Conservation (phyloP, 176 grass and related monocot genomes). For the Bromus sterilis region DNA sequence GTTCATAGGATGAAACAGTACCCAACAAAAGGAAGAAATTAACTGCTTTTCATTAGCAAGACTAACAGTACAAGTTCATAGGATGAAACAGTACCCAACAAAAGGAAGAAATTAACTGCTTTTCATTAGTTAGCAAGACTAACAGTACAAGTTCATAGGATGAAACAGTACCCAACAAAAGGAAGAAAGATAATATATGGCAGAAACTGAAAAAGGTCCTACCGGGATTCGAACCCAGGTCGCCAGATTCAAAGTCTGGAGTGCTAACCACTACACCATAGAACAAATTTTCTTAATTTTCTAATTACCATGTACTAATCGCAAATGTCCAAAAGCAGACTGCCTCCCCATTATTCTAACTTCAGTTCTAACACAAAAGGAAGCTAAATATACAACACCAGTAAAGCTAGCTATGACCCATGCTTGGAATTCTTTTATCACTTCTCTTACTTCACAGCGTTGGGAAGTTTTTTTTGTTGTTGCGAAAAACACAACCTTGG, state of each 20-base stretch:
- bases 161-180: background rate
- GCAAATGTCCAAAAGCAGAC: no score
- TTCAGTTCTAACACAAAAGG: background rate
- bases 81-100: background rate
- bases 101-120: no score
- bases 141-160: background rate
- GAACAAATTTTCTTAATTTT: conserved; percentile 5
- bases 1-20: background rate
- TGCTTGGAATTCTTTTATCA: background rate
- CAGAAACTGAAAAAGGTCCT: background rate
- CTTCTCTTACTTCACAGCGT: background rate
- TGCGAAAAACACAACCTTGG: no score
- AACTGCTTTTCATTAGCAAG: no score
- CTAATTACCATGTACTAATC: no score
- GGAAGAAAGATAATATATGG: background rate
- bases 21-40: no score
- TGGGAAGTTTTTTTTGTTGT: no score
- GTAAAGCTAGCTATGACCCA: no score
- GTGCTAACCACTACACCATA: conserved; percentile 99
- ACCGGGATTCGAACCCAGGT: conserved; percentile 99
- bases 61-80: background rate
- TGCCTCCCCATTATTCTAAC: background rate
- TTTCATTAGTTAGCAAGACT: no score
- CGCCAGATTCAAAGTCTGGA: conserved; percentile 99
- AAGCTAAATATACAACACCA: background rate